These are phyloP conservation scores for Monosporascus cannonballus DNA, from an alignment of 2,329 filamentous ascomycete genomes.

Conservation along the genomic window DNA sequence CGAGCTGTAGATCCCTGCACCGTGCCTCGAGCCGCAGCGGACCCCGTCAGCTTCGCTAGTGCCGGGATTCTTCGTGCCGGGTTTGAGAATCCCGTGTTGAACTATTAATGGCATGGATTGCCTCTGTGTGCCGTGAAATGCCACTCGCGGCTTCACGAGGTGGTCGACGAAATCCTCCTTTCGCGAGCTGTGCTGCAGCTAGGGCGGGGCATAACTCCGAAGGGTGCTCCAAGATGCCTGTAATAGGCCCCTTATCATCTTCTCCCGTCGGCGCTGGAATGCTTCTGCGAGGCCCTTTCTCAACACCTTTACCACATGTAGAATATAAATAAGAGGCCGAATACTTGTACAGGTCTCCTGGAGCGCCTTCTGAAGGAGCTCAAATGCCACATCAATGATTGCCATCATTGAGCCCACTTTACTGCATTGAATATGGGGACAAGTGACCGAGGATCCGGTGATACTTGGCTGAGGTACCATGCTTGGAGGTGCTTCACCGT, in stretches of 20 bases:
- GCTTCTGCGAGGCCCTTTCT: slow-evolving; percentile 24
- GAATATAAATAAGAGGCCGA: slow-evolving; percentile 25
- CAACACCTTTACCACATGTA: slow-evolving; percentile 34
- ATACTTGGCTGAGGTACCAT: slow-evolving; percentile 2
- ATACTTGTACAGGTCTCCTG: slow-evolving; percentile 27
- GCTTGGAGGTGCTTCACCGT: slow-evolving; percentile 3
- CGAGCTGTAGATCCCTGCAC: slow-evolving; percentile 38
- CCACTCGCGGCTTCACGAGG: slow-evolving; percentile 28
- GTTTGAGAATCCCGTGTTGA: slow-evolving; percentile 35
- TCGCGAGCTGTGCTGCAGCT: slow-evolving; percentile 8
- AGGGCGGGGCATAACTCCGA: slow-evolving; percentile 4
- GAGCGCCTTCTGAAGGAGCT: slow-evolving; percentile 26
- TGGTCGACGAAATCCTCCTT: slow-evolving; percentile 29
- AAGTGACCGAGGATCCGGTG: neutral
- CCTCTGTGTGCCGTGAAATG: slow-evolving; percentile 34
- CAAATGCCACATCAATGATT: slow-evolving; percentile 20
- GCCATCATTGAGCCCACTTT: slow-evolving; percentile 5
- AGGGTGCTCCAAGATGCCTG: slow-evolving; percentile 4
- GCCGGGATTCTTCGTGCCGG: slow-evolving; percentile 24
- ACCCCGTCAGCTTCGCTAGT: slow-evolving; percentile 20
- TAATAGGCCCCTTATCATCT: slow-evolving; percentile 20
- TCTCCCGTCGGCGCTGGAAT: slow-evolving; percentile 22
- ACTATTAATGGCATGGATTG: slow-evolving; percentile 35
- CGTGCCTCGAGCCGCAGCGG: slow-evolving; percentile 33
- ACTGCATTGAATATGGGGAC: slow-evolving; percentile 9